Evolutionary conservation across 2,329 filamentous ascomycete genomes (phyloP).

Genomic region (Penicillium crustosum): DNA sequence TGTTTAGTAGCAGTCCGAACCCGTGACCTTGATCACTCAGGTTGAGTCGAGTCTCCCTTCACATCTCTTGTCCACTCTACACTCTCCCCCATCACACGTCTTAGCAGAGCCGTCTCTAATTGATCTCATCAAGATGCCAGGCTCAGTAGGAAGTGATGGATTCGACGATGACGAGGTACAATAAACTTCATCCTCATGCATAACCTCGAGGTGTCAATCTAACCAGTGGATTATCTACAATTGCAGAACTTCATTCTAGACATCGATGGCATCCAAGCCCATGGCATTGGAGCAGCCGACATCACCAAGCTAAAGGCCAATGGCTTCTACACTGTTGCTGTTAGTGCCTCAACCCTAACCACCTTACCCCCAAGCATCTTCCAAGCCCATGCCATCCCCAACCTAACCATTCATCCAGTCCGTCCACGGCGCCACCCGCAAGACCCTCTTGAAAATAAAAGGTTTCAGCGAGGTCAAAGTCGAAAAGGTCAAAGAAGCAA

Average conservation of each 20-base stretch:
- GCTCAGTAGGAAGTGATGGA: constrained; percentile 55
- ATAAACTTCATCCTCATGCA: background rate
- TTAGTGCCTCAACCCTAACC: constrained; percentile 34
- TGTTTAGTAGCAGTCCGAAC: background rate
- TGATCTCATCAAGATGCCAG: constrained; percentile 46
- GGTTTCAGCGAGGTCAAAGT: constrained; percentile 70
- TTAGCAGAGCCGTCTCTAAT: constrained; percentile 1
- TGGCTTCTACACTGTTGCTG: constrained; percentile 64
- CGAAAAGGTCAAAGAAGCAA: constrained; percentile 68
- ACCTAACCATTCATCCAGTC: constrained; percentile 43
- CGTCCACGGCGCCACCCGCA: constrained; percentile 60
- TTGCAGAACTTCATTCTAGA: constrained; percentile 61
- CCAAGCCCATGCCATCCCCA: background rate
- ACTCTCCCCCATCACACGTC: background rate
- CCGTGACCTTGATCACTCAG: constrained; percentile 1
- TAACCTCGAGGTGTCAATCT: background rate
- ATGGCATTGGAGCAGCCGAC: constrained; percentile 65
- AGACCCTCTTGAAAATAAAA: constrained; percentile 64
- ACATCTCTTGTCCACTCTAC: background rate
- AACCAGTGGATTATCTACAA: background rate
- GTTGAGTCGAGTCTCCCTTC: background rate
- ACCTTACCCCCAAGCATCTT: background rate
- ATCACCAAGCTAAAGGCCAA: constrained; percentile 65
- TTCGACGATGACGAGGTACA: constrained; percentile 51
- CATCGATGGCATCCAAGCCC: constrained; percentile 65